These are phyloP conservation scores for Dryadomyces quercivorus DNA, from an alignment of 2,329 filamentous ascomycete species.

Conservation along the genomic window DNA sequence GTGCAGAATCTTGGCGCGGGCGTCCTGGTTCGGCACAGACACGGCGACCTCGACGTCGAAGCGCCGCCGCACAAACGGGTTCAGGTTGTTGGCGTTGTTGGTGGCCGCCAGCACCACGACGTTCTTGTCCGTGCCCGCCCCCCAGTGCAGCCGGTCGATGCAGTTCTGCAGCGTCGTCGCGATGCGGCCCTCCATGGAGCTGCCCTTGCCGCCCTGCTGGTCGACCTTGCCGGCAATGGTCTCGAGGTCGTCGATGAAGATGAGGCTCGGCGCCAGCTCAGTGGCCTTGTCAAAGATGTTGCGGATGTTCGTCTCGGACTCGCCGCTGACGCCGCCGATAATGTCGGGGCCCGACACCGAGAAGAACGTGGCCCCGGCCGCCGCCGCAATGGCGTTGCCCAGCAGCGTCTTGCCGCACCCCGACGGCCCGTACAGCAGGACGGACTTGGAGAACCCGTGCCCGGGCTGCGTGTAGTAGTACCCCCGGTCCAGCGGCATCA, in stretches of 20 bases:
- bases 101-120: constrained; percentile 89
- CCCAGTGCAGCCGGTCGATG: constrained; percentile 71
- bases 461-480: constrained; percentile 53
- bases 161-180: constrained; percentile 73
- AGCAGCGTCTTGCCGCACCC: constrained; percentile 83
- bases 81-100: constrained; percentile 74
- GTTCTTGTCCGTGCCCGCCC: constrained; percentile 39
- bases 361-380: constrained; percentile 65
- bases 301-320: constrained; percentile 76
- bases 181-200: constrained; percentile 68
- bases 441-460: constrained; percentile 59
- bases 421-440: constrained; percentile 71
- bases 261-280: constrained; percentile 70
- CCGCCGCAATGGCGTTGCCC: constrained; percentile 65
- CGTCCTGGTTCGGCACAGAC: constrained; percentile 69
- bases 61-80: constrained; percentile 62
- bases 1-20: constrained; percentile 65
- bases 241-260: constrained; percentile 91
- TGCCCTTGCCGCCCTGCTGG: constrained; percentile 58
- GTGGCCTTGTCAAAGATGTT: constrained; percentile 84
- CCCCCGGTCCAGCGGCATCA: constrained; percentile 58
- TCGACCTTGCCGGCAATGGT: constrained; percentile 80
- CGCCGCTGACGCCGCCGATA: constrained; percentile 77
- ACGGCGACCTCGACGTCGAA: constrained; percentile 79
- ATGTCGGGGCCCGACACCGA: constrained; percentile 72